Evolutionary conservation across 371 early-diverging fungal genomes (phyloP), one percentile per base, ranked within the genome.

Genomic region (Blastocladiella emersonii): DNA sequence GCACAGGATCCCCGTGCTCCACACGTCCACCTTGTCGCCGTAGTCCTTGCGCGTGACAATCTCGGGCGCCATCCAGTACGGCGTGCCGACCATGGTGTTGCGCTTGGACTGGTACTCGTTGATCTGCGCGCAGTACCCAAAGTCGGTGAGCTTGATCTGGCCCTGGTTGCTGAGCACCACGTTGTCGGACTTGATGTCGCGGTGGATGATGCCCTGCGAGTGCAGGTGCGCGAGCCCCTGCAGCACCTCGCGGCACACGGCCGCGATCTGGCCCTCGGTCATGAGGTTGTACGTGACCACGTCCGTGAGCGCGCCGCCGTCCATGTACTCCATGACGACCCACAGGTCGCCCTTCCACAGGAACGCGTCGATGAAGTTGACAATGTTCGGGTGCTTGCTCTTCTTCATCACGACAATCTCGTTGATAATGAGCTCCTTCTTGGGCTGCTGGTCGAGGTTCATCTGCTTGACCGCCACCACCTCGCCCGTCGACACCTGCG

Each of bases 181-280:
- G 71, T 98, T 98, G 71, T 97, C 97, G 63, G 91, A 89, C 78
- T 97, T 96, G 77, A 98, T 92, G 74, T 98, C 97, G 63, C 99
- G 82, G 73, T 96, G 96, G 68, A 96, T 94, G 10, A 44, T 90
- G 36, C 92, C 89, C 67, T 90, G 87, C 13, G 87, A 85, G 67
- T 98, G 99, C 63, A 98, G 74, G 72, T 93, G 95, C 64, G 78
- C 81, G 57, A 98, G 72, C 15, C 93, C 98, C 64, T 92, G 76
- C 44, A 96, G 73, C 6, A 91, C 86, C 79, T 85, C 94, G 48
- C 83, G 78, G 61, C 92, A 91, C 23, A 95, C 91, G 12, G 90
- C 85, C 17, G 94, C 94, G 65, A 96, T 95, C 69, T 95, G 93
- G 13, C 88, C 88, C 73, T 96, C 97, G 23, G 88, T 87, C 93